These are phyloP conservation scores for Candida ulmi DNA, from an alignment of 805 yeast genomes.

Conservation along the genomic window DNA sequence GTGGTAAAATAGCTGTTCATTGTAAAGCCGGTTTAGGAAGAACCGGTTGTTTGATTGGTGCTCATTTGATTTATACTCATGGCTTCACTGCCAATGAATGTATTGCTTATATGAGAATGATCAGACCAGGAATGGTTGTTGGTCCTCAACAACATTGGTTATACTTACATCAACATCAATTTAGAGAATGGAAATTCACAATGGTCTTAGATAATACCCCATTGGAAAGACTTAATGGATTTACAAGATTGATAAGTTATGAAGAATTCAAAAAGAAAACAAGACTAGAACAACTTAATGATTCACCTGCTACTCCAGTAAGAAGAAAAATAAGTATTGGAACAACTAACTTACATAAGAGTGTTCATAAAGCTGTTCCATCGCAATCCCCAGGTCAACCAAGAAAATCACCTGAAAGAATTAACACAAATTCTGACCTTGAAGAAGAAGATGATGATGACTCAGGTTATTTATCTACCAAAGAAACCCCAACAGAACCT, in stretches of 20 bases:
- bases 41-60: slow-evolving; percentile 97
- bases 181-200: slow-evolving; percentile 93
- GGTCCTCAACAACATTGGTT: slow-evolving; percentile 99
- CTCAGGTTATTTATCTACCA: slow-evolving; percentile 20
- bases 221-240: slow-evolving; percentile 61
- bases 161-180: slow-evolving; percentile 91
- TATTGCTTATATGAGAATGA: slow-evolving; percentile 92
- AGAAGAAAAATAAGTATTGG: slow-evolving; percentile 62
- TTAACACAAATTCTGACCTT: slow-evolving; percentile 21
- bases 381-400: slow-evolving; percentile 97
- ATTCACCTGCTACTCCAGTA: slow-evolving; percentile 66
- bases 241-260: slow-evolving; percentile 53
- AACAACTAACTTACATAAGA: slow-evolving; percentile 60
- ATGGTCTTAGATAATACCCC: slow-evolving; percentile 73
- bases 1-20: slow-evolving; percentile 97
- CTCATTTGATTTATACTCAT: slow-evolving; percentile 91
- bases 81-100: slow-evolving; percentile 97
- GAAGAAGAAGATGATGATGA: slow-evolving; percentile 24
- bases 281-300: slow-evolving; percentile 23
- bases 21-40: slow-evolving; percentile 98
- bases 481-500: slow-evolving; percentile 9
- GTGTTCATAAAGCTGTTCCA: slow-evolving; percentile 77
- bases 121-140: slow-evolving; percentile 99
- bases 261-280: slow-evolving; percentile 56
- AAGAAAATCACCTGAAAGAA: slow-evolving; percentile 49